Conservation (phyloP, 2,329 filamentous ascomycete genomes). For the Pseudogymnoascus sp. region DNA sequence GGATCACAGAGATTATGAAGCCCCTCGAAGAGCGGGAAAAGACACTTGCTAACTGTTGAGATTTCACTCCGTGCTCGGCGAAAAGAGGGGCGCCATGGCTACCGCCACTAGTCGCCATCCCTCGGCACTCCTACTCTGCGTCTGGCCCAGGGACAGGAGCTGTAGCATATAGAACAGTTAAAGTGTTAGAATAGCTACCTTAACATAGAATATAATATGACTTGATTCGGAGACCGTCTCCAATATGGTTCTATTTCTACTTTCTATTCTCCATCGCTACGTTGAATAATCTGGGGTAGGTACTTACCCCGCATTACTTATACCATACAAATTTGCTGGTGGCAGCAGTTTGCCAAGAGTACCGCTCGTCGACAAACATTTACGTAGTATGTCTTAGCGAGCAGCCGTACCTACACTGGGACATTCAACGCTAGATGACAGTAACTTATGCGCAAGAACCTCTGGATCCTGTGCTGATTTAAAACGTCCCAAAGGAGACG, state of each 20-base stretch:
- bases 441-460: neutral
- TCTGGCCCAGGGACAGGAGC: neutral
- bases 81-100: neutral
- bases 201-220: neutral
- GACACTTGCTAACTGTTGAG: neutral
- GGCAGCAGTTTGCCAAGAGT: neutral
- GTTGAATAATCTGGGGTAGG: neutral
- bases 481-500: neutral
- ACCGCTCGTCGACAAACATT: neutral
- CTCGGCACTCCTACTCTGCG: neutral
- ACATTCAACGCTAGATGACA: neutral
- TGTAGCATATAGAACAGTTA: neutral
- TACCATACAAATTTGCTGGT: neutral
- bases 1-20: slow-evolving; percentile 31
- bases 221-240: neutral
- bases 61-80: neutral
- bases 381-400: neutral
- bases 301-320: neutral
- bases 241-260: neutral
- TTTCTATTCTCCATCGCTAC: neutral
- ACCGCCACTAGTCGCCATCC: neutral
- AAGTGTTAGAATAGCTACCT: neutral
- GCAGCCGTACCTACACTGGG: neutral
- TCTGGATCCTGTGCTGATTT: neutral
- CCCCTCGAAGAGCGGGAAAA: slow-evolving; percentile 21